phyloP scores from a whole-genome alignment of 306 rosid species.

The Carpinus fangiana region DNA sequence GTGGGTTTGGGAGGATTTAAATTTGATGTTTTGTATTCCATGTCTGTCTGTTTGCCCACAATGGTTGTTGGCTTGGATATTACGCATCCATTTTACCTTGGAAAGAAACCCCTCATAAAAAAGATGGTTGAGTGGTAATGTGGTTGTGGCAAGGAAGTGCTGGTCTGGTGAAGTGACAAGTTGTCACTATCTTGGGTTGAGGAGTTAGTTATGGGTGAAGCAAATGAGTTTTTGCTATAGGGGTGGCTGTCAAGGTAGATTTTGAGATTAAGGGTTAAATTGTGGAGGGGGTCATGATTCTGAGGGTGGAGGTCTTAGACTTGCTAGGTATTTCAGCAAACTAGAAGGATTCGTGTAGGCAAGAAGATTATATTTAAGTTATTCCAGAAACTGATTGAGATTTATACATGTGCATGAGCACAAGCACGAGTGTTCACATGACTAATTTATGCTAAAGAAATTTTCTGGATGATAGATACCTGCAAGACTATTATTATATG shows the following conservation, averaged over 20 bases:
- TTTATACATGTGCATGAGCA: background rate
- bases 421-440: background rate
- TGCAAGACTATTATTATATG: background rate
- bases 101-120: background rate
- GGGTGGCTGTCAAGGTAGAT: background rate
- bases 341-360: background rate
- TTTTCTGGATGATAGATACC: background rate
- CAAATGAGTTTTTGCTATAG: background rate
- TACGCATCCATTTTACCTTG: background rate
- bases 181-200: background rate
- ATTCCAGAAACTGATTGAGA: background rate
- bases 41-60: background rate
- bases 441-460: background rate
- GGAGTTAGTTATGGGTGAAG: background rate
- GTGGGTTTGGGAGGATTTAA: background rate
- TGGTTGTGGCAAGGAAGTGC: background rate
- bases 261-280: background rate
- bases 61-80: background rate
- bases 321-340: background rate
- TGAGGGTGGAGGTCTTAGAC: background rate
- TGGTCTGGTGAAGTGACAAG: background rate
- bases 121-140: background rate
- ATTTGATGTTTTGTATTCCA: background rate
- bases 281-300: background rate
- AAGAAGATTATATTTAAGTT: background rate